Evolutionary conservation across 306 rosid genomes (phyloP), one percentile per base, ranked within the genome.

Genomic region (Luffa acutangula): DNA sequence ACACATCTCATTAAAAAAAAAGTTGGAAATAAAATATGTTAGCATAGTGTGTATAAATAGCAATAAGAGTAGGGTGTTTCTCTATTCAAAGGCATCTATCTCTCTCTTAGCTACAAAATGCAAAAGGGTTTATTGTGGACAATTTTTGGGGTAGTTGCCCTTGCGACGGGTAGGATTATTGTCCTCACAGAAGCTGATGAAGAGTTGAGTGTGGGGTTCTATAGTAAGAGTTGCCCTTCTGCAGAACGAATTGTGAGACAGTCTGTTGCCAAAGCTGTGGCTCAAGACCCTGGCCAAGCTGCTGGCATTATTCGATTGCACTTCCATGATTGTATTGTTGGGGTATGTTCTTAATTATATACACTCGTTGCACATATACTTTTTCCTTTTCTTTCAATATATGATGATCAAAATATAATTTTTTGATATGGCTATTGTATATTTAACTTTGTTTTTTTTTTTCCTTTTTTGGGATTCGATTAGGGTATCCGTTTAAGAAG

Each of bases 171-270:
- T 15, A 3, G n/a, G 20, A 1, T 60, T 33, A 1, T 60, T 33
- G 67, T 34, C 8, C 3, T 12, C 3, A 25, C 5, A 4, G 15
- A 14, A 14, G 72, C 5, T 13, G 72, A 65, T 12, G 72, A 15
- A 36, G 72, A 39, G 5, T 65, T 65, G n/a, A 36, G 41, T 15
- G 46, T 65, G 0, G 72, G 79, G 33, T 76, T 76, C 48, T 76
- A 76, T 76, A 57, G 60, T 15, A 14, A 53, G 25, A 52, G 67
- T 56, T 76, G 79, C 36, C 79, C 79, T n/a, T 56, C 79, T 1
- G 79, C 79, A 0, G 79, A 76, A 20, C n/a, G 33, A 33, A 56
- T 76, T 15, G 79, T 76, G 49, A 76, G 65, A 41, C 20, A 42
- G 8, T 11, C 65, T 76, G 79, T 76, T 17, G 65, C 79, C 2